Base-by-base conservation (phyloP, 495 filamentous ascomycete genomes). In the Corynascus novoguineensis region DNA sequence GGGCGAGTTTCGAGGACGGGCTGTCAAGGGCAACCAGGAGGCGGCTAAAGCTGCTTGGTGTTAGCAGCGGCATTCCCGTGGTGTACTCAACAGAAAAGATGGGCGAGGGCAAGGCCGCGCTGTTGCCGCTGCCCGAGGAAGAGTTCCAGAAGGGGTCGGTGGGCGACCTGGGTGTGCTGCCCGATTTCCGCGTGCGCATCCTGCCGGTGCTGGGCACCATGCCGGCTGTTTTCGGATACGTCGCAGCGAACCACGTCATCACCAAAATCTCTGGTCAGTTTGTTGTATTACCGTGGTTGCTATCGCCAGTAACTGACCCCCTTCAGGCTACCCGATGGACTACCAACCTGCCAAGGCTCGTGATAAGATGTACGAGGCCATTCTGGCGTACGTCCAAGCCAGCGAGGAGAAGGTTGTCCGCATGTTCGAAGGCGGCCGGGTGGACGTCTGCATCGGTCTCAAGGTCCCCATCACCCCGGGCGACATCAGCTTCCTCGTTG, bases 121-220 rank as follows among this genome's bases (percentile, higher is more conserved):
- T 97, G 3, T 74, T 96, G 7, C 92, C 92, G 3, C 78, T 99
- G 0, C 78, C 90, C 0, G 89, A 95, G 51, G 90, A 95, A 28
- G 91, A 97, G 67, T 95, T 88, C 64, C 70, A 79, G 24, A 95
- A 93, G 67, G 93, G 95, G n/a, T 75, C 84, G 21, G 88, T 97
- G 0, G 84, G 86, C 7, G 93, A 97, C 64, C 73, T 97, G 5
- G 87, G 89, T 28, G 86, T 95, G 1, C 74, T 97, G 10, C 89
- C 90, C 1, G 91, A 96, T 66, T 99, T 99, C 73, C 80, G 93
- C 8, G 88, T 95, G 17, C 83, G 93, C 22, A 97, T 99, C 54
- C 72, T 99, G 41, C 93, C 93, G 0, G 93, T 99, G 0, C 72
- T 99, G 17, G 93, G 93, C 4, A 97, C 93, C 0, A 96, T 99